Conservation (phyloP, 192 early-diverging fungal species). For the Backusella luteola region DNA sequence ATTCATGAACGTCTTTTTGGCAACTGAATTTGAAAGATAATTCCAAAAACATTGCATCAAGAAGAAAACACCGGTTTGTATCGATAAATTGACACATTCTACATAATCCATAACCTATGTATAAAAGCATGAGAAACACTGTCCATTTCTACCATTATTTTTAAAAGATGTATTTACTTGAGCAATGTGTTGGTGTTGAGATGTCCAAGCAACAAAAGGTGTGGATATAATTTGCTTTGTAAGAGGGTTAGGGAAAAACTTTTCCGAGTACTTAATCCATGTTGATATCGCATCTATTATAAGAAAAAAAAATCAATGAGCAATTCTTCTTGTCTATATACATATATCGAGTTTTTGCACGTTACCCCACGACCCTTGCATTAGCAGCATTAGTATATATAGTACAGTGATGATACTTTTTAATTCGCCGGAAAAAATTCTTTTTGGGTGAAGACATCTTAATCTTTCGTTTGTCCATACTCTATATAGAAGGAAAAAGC, state of each 20-base stretch:
- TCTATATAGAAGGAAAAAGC: constrained; percentile 1
- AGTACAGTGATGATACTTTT: constrained; percentile 28
- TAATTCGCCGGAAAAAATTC: constrained; percentile 23
- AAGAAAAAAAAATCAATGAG: neutral
- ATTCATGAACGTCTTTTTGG: constrained; percentile 41
- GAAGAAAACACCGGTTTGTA: constrained; percentile 39
- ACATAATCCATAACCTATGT: constrained; percentile 18
- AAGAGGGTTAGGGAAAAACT: neutral
- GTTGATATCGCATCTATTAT: constrained; percentile 25
- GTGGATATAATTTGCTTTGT: constrained; percentile 13
- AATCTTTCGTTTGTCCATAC: constrained; percentile 24
- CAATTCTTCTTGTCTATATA: no score
- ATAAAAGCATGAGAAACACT: neutral
- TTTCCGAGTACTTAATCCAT: constrained; percentile 32
- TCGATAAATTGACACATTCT: constrained; percentile 22
- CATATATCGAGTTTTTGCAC: neutral
- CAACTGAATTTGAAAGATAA: constrained; percentile 40
- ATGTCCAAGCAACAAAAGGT: constrained; percentile 21
- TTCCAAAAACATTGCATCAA: constrained; percentile 51
- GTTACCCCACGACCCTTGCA: constrained; percentile 30
- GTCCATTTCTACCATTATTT: neutral
- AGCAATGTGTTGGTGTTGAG: constrained; percentile 8
- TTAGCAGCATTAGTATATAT: constrained; percentile 26
- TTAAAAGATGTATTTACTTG: constrained; percentile 1
- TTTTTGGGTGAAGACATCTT: constrained; percentile 27